Percentiles rank a stretch among this genome's conserved stretches.
Evolutionary conservation across 176 grass and related monocot species (phyloP).

Genomic region (Eragrostis nindensis): DNA sequence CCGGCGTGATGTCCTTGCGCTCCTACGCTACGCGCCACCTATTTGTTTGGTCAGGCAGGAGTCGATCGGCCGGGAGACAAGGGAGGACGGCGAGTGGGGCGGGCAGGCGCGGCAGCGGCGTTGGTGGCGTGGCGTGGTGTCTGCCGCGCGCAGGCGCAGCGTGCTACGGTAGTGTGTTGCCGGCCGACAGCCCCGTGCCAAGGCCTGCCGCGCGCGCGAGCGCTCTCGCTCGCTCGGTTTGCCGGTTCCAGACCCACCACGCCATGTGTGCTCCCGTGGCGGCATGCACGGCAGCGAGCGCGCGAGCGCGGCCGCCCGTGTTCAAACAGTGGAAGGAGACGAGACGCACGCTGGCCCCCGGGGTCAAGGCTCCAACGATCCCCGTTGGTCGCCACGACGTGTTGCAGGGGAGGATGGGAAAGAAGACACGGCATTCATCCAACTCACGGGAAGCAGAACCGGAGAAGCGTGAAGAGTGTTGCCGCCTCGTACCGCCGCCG

Average conservation of each 20-base stretch:
- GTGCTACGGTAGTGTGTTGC: neutral
- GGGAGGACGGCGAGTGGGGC: conserved; percentile 2
- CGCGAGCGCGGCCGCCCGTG: conserved; percentile 14
- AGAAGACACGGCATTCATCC: neutral
- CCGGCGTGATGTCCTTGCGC: too few relatives aligned
- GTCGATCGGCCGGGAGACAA: neutral
- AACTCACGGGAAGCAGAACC: neutral
- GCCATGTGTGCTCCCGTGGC: neutral
- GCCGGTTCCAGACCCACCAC: neutral
- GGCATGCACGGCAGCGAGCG: neutral
- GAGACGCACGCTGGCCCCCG: neutral
- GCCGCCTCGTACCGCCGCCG: neutral
- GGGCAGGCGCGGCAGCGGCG: conserved; percentile 20
- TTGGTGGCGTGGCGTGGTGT: conserved; percentile 10
- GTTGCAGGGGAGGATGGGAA: neutral
- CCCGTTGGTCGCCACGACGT: conserved; percentile 36
- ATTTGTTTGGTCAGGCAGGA: neutral
- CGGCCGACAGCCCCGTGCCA: conserved; percentile 30
- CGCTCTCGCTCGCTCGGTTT: neutral
- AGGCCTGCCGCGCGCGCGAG: too few relatives aligned
- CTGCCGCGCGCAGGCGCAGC: neutral
- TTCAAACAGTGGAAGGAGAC: neutral
- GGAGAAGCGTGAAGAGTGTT: neutral
- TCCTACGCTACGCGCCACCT: neutral
- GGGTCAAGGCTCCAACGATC: conserved; percentile 40